Percentiles rank a stretch among this genome's conserved stretches.
Evolutionary conservation across 371 early-diverging fungal genomes (phyloP).

Genomic region (Mucor plumbeus): DNA sequence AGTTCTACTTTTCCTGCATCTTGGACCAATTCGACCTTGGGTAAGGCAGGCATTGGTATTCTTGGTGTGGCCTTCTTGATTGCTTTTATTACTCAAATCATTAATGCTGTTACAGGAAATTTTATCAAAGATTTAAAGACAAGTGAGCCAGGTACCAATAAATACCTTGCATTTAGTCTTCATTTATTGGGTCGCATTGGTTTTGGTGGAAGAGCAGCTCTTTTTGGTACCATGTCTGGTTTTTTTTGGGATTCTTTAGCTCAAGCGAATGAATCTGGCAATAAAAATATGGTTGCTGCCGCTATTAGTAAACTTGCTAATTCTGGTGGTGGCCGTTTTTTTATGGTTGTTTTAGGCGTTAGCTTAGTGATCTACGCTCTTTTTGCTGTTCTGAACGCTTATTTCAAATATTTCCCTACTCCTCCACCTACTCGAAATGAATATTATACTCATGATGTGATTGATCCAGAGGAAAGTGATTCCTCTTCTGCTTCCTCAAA

Average conservation of each 20-base stretch:
- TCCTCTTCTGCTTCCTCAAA: not conserved
- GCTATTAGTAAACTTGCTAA: constrained; percentile 41
- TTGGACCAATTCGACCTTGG: constrained; percentile 37
- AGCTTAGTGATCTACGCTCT: constrained; percentile 48
- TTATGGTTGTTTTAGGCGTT: constrained; percentile 45
- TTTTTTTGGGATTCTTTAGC: constrained; percentile 55
- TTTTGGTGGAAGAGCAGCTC: constrained; percentile 45
- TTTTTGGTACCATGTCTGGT: constrained; percentile 50
- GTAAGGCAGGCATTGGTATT: constrained; percentile 45
- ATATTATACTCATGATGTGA: constrained; percentile 29
- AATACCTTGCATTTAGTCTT: constrained; percentile 40
- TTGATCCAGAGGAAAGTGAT: not conserved
- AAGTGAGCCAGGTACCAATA: constrained; percentile 33
- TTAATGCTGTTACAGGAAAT: constrained; percentile 46
- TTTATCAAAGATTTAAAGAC: constrained; percentile 48
- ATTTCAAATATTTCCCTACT: constrained; percentile 56
- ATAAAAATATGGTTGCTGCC: constrained; percentile 44
- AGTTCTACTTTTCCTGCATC: constrained; percentile 49
- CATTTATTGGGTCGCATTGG: constrained; percentile 48
- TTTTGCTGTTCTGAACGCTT: constrained; percentile 48
- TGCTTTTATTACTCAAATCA: constrained; percentile 49
- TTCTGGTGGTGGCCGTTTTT: constrained; percentile 39
- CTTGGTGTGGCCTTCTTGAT: constrained; percentile 51
- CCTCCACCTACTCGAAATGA: constrained; percentile 46
- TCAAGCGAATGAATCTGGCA: constrained; percentile 37